phyloP scores from a whole-genome alignment of 371 early-diverging fungal genomes.

The Haplosporangium sp. region DNA sequence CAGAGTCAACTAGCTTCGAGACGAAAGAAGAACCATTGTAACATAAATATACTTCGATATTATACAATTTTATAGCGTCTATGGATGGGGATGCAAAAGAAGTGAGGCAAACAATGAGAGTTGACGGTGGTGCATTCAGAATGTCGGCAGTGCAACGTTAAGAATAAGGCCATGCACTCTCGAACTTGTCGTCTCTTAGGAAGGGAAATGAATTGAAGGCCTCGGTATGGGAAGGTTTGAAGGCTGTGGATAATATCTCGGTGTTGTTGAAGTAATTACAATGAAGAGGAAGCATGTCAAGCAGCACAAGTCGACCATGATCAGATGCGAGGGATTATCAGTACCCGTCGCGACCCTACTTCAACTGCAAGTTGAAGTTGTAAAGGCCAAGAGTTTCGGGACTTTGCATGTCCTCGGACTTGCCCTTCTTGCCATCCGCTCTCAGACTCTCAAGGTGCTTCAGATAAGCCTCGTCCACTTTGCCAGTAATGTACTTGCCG shows the following conservation, averaged over 20 bases:
- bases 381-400: conserved; percentile 75
- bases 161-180: too few relatives aligned
- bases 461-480: conserved; percentile 86
- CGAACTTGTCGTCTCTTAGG: too few relatives aligned
- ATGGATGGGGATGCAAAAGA: conserved; percentile 5
- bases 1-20: too few relatives aligned
- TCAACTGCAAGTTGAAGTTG: conserved; percentile 59
- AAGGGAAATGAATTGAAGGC: too few relatives aligned
- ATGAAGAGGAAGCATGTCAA: background rate
- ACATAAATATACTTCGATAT: conserved; percentile 7
- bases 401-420: conserved; percentile 58
- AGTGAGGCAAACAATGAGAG: too few relatives aligned
- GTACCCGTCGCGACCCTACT: conserved; percentile 26
- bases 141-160: too few relatives aligned
- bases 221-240: background rate
- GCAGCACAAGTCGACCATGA: background rate
- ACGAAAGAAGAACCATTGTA: background rate
- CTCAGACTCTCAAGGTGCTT: conserved; percentile 74
- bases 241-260: conserved; percentile 3
- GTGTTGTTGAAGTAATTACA: conserved; percentile 3
- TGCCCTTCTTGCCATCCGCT: conserved; percentile 59
- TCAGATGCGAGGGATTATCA: too few relatives aligned
- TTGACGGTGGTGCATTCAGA: too few relatives aligned
- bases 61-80: conserved; percentile 21
- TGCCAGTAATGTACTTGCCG: conserved; percentile 91